Percentiles rank a stretch among this genome's conserved stretches.
Conservation (phyloP, 306 rosid species). For the Begonia masoniana region DNA sequence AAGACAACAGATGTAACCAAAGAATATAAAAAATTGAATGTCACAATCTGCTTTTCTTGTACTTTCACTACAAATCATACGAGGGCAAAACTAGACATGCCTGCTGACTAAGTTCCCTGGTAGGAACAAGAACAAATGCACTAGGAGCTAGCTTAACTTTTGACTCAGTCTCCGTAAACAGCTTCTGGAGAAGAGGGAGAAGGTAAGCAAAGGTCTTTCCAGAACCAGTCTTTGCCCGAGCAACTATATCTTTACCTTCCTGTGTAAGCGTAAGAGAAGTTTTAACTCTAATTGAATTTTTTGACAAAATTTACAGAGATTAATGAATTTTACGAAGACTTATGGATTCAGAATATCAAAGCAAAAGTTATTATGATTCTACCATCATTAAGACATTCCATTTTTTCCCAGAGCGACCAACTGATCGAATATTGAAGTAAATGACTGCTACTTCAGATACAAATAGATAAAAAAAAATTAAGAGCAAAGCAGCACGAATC, state of each 20-base stretch:
- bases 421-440: not conserved
- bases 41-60: not conserved
- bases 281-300: not conserved
- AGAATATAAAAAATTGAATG: not conserved
- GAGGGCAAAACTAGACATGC: conserved; percentile 12
- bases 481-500: not conserved
- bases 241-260: conserved; percentile 96
- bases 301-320: not conserved
- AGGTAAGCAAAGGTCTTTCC: conserved; percentile 92
- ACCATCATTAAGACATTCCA: not conserved
- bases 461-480: conserved; percentile 1
- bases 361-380: not conserved
- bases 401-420: not conserved
- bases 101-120: conserved; percentile 78
- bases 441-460: too few species aligned
- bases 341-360: not conserved
- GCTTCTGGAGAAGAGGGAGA: conserved; percentile 82
- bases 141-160: conserved; percentile 59
- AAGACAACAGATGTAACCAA: not conserved
- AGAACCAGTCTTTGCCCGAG: conserved; percentile 91
- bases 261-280: conserved; percentile 5
- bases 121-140: conserved; percentile 68
- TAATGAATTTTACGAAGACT: not conserved
- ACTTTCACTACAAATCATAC: not conserved
- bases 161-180: conserved; percentile 33